Evolutionary conservation across 768 basidiomycete species (phyloP).

Genomic region (Dioszegia hungarica): DNA sequence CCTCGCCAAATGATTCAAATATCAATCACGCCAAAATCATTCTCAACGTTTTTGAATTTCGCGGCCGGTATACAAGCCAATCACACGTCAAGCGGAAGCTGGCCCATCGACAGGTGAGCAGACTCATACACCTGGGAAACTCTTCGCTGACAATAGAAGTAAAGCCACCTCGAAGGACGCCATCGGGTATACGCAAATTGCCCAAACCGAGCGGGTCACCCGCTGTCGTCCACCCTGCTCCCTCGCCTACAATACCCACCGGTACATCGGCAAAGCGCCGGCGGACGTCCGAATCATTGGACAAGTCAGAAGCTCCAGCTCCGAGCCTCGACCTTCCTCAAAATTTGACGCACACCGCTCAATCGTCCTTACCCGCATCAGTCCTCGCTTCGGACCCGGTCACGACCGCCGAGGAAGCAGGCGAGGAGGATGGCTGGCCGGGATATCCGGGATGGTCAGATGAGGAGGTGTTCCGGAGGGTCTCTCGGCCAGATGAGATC

Average conservation of each 20-base stretch:
- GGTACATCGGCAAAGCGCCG: not conserved
- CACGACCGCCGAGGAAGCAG: not conserved
- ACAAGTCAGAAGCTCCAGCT: no score
- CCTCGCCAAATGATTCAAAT: not conserved
- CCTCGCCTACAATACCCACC: no score
- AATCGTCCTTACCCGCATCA: slow-evolving; percentile 17
- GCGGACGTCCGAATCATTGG: not conserved
- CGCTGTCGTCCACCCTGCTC: no score
- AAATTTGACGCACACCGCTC: slow-evolving; percentile 35
- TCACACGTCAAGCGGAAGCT: not conserved
- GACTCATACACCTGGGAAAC: not conserved
- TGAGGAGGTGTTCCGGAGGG: slow-evolving; percentile 29
- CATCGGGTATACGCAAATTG: not conserved
- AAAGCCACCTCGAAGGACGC: not conserved
- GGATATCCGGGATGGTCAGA: slow-evolving; percentile 27
- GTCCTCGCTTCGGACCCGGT: slow-evolving; percentile 5
- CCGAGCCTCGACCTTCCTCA: slow-evolving; percentile 10
- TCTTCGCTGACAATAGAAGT: not conserved
- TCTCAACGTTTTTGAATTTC: no score
- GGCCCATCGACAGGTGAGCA: not conserved
- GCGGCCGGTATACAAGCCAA: not conserved
- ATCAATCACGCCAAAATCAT: no score
- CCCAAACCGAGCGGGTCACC: no score
- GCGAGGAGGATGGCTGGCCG: slow-evolving; percentile 3
- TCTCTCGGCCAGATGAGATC: slow-evolving; percentile 27